Evolutionary conservation across 352 stramenopile genomes (phyloP).

Genomic region (Phytopythium cucurbitacearum): DNA sequence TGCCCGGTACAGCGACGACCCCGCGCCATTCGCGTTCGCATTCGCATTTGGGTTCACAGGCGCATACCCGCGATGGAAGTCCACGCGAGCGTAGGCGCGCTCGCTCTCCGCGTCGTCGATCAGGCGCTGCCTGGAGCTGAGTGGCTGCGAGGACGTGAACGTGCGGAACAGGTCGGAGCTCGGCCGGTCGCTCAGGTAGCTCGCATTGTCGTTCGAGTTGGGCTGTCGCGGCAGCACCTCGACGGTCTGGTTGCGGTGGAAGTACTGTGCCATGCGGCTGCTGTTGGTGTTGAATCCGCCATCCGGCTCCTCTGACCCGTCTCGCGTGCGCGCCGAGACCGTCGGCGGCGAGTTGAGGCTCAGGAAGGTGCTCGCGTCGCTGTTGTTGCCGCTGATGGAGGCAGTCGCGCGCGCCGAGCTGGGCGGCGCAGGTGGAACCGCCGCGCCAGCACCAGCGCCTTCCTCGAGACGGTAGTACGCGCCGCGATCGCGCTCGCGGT

Average conservation of each 20-base stretch:
- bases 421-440: not conserved
- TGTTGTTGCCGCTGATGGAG: constrained; percentile 1
- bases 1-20: constrained; percentile 18
- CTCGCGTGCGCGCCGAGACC: constrained; percentile 3
- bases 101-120: constrained; percentile 43
- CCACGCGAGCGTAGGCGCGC: constrained; percentile 10
- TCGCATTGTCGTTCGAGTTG: constrained; percentile 8
- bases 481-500: not conserved
- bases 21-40: constrained; percentile 1
- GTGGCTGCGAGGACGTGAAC: constrained; percentile 56
- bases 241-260: constrained; percentile 72
- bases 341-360: constrained; percentile 10
- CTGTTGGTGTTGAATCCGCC: constrained; percentile 6
- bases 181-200: constrained; percentile 35
- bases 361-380: constrained; percentile 3
- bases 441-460: constrained; percentile 1
- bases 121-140: constrained; percentile 52
- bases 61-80: constrained; percentile 3
- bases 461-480: constrained; percentile 13
- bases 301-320: too few species aligned
- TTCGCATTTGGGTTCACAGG: constrained; percentile 9
- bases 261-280: constrained; percentile 29
- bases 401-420: constrained; percentile 2
- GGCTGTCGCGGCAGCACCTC: constrained; percentile 52
- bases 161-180: constrained; percentile 71